phyloP scores from a whole-genome alignment of 163 green algal species.

The Scenedesmus sp. region DNA sequence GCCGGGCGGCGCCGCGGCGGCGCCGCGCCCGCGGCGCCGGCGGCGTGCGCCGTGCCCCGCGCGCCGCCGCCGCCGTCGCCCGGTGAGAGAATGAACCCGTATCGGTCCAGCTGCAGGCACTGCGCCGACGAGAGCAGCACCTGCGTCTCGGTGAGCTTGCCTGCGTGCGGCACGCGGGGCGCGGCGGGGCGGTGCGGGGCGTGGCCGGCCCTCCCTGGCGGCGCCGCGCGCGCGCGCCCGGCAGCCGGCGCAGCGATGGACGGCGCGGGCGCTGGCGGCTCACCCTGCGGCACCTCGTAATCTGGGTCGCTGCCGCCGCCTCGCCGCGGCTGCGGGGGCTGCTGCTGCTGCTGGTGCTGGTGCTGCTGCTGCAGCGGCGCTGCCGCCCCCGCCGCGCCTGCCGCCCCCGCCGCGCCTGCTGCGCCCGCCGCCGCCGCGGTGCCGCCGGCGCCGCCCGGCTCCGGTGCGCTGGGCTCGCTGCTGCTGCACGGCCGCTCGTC shows the following conservation, averaged over 20 bases:
- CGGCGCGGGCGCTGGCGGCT: background rate
- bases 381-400: background rate
- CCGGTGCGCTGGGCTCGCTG: too few species aligned
- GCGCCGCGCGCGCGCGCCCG: too few species aligned
- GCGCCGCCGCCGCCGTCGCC: slow-evolving; percentile 1
- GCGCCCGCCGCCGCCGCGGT: too few species aligned
- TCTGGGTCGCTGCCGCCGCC: slow-evolving; percentile 36
- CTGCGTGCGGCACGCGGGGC: too few species aligned
- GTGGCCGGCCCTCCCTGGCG: too few species aligned
- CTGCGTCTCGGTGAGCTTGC: slow-evolving; percentile 55
- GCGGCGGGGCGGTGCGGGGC: too few species aligned
- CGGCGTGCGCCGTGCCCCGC: background rate
- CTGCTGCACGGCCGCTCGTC: too few species aligned
- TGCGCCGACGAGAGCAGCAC: slow-evolving; percentile 39
- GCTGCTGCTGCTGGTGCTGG: slow-evolving; percentile 12
- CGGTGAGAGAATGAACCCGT: slow-evolving; percentile 51
- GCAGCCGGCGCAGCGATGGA: background rate
- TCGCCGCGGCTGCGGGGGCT: slow-evolving; percentile 5
- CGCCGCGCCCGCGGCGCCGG: slow-evolving; percentile 2
- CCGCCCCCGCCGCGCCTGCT: too few species aligned
- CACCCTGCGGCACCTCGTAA: slow-evolving; percentile 51
- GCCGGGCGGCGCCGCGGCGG: too few species aligned
- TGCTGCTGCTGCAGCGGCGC: background rate
- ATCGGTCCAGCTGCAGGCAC: slow-evolving; percentile 43
- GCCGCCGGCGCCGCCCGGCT: too few species aligned